Conservation (phyloP, 164 flowering plant genomes). For the Nymphaea thermarum region DNA sequence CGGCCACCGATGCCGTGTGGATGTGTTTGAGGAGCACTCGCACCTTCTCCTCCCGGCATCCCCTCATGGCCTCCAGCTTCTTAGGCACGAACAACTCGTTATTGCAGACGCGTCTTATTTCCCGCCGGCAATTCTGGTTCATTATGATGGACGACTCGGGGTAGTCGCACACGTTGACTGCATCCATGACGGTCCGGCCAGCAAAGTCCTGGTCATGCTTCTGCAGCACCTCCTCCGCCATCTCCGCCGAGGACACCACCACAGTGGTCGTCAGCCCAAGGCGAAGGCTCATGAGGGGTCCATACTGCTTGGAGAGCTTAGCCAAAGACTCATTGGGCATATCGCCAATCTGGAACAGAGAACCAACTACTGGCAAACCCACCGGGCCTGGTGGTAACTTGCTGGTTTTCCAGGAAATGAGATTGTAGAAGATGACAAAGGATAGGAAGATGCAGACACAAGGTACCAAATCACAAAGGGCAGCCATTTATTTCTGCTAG, state of each 20-base stretch:
- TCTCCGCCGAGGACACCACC: conserved; percentile 15
- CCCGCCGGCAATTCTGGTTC: not conserved
- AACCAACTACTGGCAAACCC: too few species aligned
- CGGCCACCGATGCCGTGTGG: not conserved
- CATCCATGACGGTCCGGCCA: conserved; percentile 4
- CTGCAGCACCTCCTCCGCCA: conserved; percentile 21
- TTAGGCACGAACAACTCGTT: not conserved
- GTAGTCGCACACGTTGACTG: conserved; percentile 1
- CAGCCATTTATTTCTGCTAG: too few species aligned
- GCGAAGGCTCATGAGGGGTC: conserved; percentile 19
- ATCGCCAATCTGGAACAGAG: too few species aligned
- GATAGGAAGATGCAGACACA: too few species aligned
- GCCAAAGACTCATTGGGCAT: too few species aligned
- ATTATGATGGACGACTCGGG: not conserved
- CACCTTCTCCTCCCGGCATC: conserved; percentile 1
- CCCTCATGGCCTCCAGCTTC: not conserved
- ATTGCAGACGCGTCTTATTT: not conserved
- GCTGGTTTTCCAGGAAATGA: too few species aligned
- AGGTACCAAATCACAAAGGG: too few species aligned
- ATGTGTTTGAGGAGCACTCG: not conserved
- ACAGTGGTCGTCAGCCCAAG: conserved; percentile 16
- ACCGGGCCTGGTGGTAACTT: too few species aligned
- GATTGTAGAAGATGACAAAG: too few species aligned
- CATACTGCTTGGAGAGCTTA: conserved; percentile 3
- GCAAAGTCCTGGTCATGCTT: conserved; percentile 11